Base-by-base conservation (phyloP, 1,284 basidiomycete species). In the Crucibulum cyathiforme region DNA sequence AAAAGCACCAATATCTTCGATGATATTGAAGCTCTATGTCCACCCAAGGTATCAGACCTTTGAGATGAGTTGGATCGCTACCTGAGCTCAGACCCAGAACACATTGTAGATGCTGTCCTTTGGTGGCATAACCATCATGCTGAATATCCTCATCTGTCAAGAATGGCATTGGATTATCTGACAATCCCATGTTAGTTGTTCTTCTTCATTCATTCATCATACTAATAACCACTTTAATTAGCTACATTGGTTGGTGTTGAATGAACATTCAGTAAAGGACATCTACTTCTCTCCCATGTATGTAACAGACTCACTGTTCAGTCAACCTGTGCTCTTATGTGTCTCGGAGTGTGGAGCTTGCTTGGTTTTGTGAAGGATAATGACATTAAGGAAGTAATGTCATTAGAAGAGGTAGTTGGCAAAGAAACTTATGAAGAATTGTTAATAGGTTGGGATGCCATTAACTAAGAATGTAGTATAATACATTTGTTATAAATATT, bases 241-340 rank as follows among this genome's bases (percentile, higher is more conserved):
- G 66, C 63, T 35, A 63, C 64, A 12, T 69, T 73, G 36, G 63
- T 72, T 34, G 67, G 63, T 59, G 69, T 76, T 48, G 72, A 77
- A 58, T 65, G 63, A 5, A 37, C 71, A 2, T 76, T 76, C 58
- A 71, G 70, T 54, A 51, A 60, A 8, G 69, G 74, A 5, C 63
- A 65, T 4, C 54, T 75, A 12, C 54, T 76, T 13, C 57, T 75
- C 1, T 65, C 65, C 1, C 70, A 74, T 52, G 54, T 70, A n/a
- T 60, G 67, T 5, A 74, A 68, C 53, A 57, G 69, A 0, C 63
- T 75, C 10, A 69, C 66, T 34, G 67, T 64, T 4, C 62, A 68
- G 49, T 62, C 63, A 1, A 74, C 63, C 5, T 60, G 68, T 15
- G 69, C 70, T 0, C 57, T 74, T 19, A 53, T 76, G n/a, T 77